These are phyloP conservation scores for Eucalyptus regnans DNA, from an alignment of 345 rosid genomes.

Conservation along the genomic window DNA sequence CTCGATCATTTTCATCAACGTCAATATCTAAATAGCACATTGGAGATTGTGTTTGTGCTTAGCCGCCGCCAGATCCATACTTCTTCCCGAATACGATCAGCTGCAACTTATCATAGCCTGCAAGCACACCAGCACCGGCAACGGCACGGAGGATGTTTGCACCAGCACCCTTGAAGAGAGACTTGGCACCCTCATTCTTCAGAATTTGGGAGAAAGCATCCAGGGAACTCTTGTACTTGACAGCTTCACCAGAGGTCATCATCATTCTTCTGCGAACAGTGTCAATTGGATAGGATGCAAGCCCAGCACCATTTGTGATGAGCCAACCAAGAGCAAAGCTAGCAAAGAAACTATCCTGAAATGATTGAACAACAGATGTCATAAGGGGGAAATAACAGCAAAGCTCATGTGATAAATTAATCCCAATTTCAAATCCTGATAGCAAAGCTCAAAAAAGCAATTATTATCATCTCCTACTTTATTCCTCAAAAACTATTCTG, in stretches of 20 bases:
- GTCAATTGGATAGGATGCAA: constrained; percentile 27
- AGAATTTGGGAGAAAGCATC: constrained; percentile 22
- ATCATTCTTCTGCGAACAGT: constrained; percentile 41
- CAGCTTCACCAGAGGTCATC: constrained; percentile 35
- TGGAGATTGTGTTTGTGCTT: not conserved
- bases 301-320: constrained; percentile 24
- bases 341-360: constrained; percentile 33
- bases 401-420: not conserved
- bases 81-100: constrained; percentile 23
- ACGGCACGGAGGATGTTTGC: constrained; percentile 27
- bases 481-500: not conserved
- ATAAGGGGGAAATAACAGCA: not conserved
- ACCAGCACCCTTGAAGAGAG: constrained; percentile 35
- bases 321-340: constrained; percentile 27
- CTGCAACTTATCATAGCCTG: constrained; percentile 29
- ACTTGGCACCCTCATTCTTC: constrained; percentile 26
- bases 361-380: not conserved
- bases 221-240: constrained; percentile 21
- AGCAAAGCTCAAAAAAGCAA: not conserved
- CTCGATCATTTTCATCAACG: constrained; percentile 1
- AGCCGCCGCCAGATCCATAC: constrained; percentile 18
- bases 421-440: not conserved
- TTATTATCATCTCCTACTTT: not conserved
- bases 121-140: constrained; percentile 32
- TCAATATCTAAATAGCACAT: not conserved